Percentiles rank a stretch among this genome's conserved stretches.
These are phyloP conservation scores for Triangularia setosa DNA, from an alignment of 2,329 filamentous ascomycete species.

Conservation along the genomic window DNA sequence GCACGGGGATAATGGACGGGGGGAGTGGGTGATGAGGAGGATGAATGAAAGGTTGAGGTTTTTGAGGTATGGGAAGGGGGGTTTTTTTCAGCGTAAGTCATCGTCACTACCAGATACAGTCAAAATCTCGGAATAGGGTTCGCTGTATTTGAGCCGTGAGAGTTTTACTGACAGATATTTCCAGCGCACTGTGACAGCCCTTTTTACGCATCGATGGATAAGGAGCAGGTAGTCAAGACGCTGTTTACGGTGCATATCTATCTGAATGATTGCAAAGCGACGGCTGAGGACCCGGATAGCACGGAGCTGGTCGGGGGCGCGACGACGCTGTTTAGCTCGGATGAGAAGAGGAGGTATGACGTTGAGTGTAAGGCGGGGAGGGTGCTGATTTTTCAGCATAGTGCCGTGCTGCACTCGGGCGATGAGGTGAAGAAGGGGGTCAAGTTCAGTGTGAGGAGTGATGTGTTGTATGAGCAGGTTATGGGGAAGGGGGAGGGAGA, in stretches of 20 bases:
- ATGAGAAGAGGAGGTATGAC: constrained; percentile 43
- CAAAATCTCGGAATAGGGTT: background rate
- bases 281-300: constrained; percentile 28
- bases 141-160: too few relatives aligned
- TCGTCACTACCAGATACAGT: background rate
- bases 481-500: background rate
- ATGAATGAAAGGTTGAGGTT: constrained; percentile 74
- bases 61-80: constrained; percentile 65
- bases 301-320: constrained; percentile 48
- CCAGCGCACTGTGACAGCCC: constrained; percentile 64
- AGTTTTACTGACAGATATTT: constrained; percentile 5
- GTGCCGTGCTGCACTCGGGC: constrained; percentile 48
- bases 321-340: constrained; percentile 49
- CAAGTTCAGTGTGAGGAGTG: constrained; percentile 56
- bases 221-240: constrained; percentile 35
- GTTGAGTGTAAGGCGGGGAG: constrained; percentile 54
- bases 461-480: constrained; percentile 46
- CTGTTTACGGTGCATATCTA: constrained; percentile 56
- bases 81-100: constrained; percentile 62
- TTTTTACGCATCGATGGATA: constrained; percentile 47
- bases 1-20: constrained; percentile 22
- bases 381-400: constrained; percentile 59
- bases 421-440: constrained; percentile 47
- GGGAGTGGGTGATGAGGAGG: constrained; percentile 42
- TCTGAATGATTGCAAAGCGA: constrained; percentile 46